Evolutionary conservation across 352 stramenopile genomes (phyloP), one percentile per base, ranked within the genome.

Genomic region (Halophytophthora batemanensis): DNA sequence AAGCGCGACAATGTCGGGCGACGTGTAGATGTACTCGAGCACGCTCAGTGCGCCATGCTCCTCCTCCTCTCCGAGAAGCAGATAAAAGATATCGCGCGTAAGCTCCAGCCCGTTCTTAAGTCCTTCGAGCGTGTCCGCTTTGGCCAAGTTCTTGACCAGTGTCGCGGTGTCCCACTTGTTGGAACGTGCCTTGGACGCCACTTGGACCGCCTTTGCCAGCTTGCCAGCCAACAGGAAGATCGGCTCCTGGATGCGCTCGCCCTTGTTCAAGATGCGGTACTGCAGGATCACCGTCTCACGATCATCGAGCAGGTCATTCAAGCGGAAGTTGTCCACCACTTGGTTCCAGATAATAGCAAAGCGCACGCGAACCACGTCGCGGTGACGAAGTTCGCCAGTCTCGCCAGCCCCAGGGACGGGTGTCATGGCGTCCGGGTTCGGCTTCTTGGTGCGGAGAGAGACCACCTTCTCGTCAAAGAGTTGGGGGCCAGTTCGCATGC

Each of bases 271-370:
- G 33, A 94, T 87, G 12, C 81, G 77, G 35, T 94, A 94, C 53
- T 94, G 83, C 25, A 94, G 42, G 36, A 94, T 93, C 18, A 89
- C 74, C 0, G 82, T 90, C 53, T 94, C 83, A 31, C 83, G 81
- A 34, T 94, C 82, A 21, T 94, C 83, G 1, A 94, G 55, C 17
- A 94, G 50, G 52, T 94, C 83, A 29, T 88, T 90, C n/a, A 91
- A 37, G 4, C 83, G 81, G 45, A 94, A 94, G 43, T 81, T 92
- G 50, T 83, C 87, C 21, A 94, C 79, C 38, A 91, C 74, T 61
- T 94, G 79, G 59, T 94, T 94, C 83, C 83, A 94, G 23, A 94
- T 83, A 40, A 95, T 87, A 0, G 81, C 81, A 53, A 93, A 93
- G 15, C 82, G 85, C 35, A 93, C 50, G 2, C 69, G 77, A 14